phyloP scores from a whole-genome alignment of 192 early-diverging fungal species.

The Podila clonocystis region DNA sequence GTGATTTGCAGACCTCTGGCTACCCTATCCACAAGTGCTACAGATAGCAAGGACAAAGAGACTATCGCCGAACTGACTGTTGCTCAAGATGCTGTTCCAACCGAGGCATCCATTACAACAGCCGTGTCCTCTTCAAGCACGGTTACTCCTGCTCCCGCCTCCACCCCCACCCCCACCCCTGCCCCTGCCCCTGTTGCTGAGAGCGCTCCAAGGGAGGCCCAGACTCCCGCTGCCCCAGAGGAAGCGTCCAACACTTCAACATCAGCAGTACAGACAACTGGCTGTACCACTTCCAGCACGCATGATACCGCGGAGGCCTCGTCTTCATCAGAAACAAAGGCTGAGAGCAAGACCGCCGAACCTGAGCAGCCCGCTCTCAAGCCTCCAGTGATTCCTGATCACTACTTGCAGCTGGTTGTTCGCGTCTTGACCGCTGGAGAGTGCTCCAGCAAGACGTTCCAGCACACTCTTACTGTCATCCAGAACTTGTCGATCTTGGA shows the following conservation, averaged over 20 bases:
- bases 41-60: constrained; percentile 46
- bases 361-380: constrained; percentile 59
- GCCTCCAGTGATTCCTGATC: constrained; percentile 84
- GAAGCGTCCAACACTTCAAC: constrained; percentile 1
- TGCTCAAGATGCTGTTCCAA: not conserved
- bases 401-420: constrained; percentile 85
- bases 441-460: constrained; percentile 94
- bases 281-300: not conserved
- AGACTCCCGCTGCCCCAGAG: constrained; percentile 18
- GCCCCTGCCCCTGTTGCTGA: not conserved
- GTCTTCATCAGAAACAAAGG: constrained; percentile 10
- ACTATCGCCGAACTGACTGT: not conserved
- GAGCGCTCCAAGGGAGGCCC: not conserved
- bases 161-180: not conserved
- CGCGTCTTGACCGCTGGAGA: constrained; percentile 91
- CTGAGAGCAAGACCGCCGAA: constrained; percentile 30
- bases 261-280: constrained; percentile 1
- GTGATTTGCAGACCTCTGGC: constrained; percentile 83
- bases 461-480: constrained; percentile 90
- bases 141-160: not conserved
- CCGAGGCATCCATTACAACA: not conserved
- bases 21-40: constrained; percentile 64
- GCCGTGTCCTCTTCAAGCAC: not conserved
- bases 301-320: not conserved
- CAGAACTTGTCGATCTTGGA: constrained; percentile 83